These are phyloP conservation scores for Moniliella sp. DNA, from an alignment of 1,284 basidiomycete genomes.

Conservation along the genomic window DNA sequence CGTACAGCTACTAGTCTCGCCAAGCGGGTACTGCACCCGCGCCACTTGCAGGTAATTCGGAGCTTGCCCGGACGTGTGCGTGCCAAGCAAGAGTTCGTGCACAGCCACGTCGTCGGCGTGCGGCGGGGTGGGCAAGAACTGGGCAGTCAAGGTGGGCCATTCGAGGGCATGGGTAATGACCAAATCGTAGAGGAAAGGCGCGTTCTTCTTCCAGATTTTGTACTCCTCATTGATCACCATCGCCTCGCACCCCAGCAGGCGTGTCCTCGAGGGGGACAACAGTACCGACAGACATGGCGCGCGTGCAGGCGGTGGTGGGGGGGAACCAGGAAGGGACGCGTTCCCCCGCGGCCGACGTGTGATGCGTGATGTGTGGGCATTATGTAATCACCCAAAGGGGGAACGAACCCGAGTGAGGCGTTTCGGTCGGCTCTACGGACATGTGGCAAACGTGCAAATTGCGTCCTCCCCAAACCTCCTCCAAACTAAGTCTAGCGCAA, in stretches of 20 bases:
- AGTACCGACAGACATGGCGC: background rate
- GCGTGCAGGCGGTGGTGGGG: background rate
- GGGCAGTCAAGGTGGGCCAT: slow-evolving; percentile 91
- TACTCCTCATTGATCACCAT: no score
- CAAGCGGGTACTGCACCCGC: slow-evolving; percentile 54
- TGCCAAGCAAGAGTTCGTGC: slow-evolving; percentile 62
- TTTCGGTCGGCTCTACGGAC: no score
- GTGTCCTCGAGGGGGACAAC: background rate
- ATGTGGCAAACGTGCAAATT: no score
- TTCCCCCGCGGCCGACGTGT: no score
- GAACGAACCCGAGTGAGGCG: no score
- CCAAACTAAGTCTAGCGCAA: no score
- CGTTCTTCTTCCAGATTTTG: slow-evolving; percentile 34
- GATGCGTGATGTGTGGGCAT: no score
- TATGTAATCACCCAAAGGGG: no score
- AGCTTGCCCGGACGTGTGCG: slow-evolving; percentile 83
- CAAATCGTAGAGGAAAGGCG: slow-evolving; percentile 70
- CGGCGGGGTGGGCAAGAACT: slow-evolving; percentile 99
- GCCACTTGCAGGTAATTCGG: slow-evolving; percentile 93
- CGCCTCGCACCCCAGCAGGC: no score
- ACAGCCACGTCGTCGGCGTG: background rate
- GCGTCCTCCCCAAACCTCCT: no score
- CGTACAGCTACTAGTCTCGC: slow-evolving; percentile 50
- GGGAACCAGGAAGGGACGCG: no score
- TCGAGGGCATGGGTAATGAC: slow-evolving; percentile 92